These are phyloP conservation scores for Terfezia claveryi DNA, from an alignment of 495 filamentous ascomycete genomes.

Conservation along the genomic window DNA sequence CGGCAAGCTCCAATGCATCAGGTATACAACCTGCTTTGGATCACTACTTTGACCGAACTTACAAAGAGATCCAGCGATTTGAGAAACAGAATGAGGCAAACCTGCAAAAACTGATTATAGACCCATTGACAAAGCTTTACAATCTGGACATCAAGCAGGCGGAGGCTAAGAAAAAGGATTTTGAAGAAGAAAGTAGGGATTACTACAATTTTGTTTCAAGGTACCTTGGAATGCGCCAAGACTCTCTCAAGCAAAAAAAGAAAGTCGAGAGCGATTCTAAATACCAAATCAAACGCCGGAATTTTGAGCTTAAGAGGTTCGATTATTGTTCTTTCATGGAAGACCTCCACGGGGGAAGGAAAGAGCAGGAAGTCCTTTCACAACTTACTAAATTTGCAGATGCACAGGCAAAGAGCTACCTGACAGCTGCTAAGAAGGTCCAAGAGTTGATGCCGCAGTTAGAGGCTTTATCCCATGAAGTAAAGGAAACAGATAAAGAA, in stretches of 20 bases:
- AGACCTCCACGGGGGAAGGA: slow-evolving; percentile 87
- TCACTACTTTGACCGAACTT: slow-evolving; percentile 95
- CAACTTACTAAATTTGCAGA: slow-evolving; percentile 90
- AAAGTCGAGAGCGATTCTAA: slow-evolving; percentile 83
- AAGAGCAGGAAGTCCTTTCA: slow-evolving; percentile 91
- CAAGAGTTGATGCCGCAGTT: slow-evolving; percentile 75
- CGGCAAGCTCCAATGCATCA: slow-evolving; percentile 75
- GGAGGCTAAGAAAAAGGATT: slow-evolving; percentile 89
- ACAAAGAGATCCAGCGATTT: slow-evolving; percentile 67
- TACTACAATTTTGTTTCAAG: slow-evolving; percentile 88
- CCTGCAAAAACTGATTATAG: slow-evolving; percentile 79
- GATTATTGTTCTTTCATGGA: slow-evolving; percentile 99
- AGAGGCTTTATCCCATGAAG: slow-evolving; percentile 75
- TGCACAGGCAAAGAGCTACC: slow-evolving; percentile 62
- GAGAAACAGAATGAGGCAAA: slow-evolving; percentile 66
- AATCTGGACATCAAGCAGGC: slow-evolving; percentile 94
- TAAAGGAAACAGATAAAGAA: slow-evolving; percentile 79
- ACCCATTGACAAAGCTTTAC: slow-evolving; percentile 79
- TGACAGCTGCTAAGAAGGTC: slow-evolving; percentile 64
- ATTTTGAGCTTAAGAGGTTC: slow-evolving; percentile 90
- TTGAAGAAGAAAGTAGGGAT: slow-evolving; percentile 93
- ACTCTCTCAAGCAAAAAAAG: slow-evolving; percentile 94
- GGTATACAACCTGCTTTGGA: slow-evolving; percentile 89
- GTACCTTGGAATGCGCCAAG: slow-evolving; percentile 85
- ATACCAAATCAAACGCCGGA: slow-evolving; percentile 80